phyloP scores from a whole-genome alignment of 441 rosid species.

The Erodium texanum region DNA sequence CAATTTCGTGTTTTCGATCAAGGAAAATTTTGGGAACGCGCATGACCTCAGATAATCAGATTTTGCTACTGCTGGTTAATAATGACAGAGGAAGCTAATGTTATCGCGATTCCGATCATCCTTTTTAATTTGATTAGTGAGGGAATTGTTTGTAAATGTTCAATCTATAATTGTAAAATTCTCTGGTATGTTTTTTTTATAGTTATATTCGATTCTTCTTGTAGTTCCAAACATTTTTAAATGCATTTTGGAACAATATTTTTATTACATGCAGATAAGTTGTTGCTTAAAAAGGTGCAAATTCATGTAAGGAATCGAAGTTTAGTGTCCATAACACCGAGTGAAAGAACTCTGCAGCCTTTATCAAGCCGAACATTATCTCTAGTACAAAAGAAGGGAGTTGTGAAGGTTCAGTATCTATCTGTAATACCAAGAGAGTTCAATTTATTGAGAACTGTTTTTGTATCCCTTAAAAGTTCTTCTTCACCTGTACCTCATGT shows the following conservation, averaged over 20 bases:
- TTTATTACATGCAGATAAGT: constrained; percentile 28
- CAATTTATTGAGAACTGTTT: not conserved
- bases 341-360: constrained; percentile 22
- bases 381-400: constrained; percentile 12
- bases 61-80: too few relatives aligned
- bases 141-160: not conserved
- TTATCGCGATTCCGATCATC: not conserved
- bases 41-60: not conserved
- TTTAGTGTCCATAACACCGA: constrained; percentile 24
- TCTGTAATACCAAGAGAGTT: not conserved
- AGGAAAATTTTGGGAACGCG: not conserved
- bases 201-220: not conserved
- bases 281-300: constrained; percentile 21
- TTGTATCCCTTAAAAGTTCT: not conserved
- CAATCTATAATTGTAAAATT: too few relatives aligned
- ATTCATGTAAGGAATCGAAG: constrained; percentile 23
- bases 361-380: not conserved
- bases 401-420: constrained; percentile 25
- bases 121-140: not conserved
- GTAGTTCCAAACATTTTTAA: not conserved
- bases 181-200: not conserved
- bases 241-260: not conserved
- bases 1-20: not conserved
- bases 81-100: not conserved
- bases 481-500: constrained; percentile 1